Evolutionary conservation across 2,329 filamentous ascomycete genomes (phyloP), one percentile per base, ranked within the genome.

Genomic region (Hansfordia pulvinata): DNA sequence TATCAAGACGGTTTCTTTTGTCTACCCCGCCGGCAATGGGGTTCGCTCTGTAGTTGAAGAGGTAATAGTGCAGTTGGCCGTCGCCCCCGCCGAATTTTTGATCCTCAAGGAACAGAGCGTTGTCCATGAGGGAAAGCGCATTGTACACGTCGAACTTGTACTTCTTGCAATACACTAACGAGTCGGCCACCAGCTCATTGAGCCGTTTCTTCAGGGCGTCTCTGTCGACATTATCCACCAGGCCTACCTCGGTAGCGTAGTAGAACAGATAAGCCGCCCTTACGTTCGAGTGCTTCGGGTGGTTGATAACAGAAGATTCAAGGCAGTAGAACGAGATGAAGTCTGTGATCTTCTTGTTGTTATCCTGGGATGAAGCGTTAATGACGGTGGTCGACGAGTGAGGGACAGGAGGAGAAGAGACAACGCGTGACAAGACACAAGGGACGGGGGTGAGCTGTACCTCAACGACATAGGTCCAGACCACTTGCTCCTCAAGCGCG

Each of bases 291-390:
- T 93, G 78, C 49, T 81, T 81, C 23, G 70, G 60, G 46, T 84
- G 74, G 39, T 78, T 76, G 43, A 98, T 92, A 31, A 94, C 80
- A 2, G 84, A 90, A 10, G 85, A 93, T 50, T 93, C 85, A 18
- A 98, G 76, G 46, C 75, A 76, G 63, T 96, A 98, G 59, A 96
- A 98, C 19, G 85, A 94, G 58, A 94, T 79, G 58, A 93, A 94
- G 54, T 98, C 90, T 19, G 84, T 94, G 45, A 98, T 82, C 42
- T 84, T 84, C 35, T 80, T 69, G 26, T 76, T 73, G 24, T 71
- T 53, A 32, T 66, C 56, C 62, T 65, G 34, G n/a, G 15, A 17
- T n/a, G 6, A 8, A 11, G 13, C 17, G 30, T 49, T 23, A 47
- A 14, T 19, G 28, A 18, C 18, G 23, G 36, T 10, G 40, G 31